Percentiles rank a stretch among this genome's conserved stretches.
Conservation (phyloP, 257 asterid genomes). For the Perilla frutescens region DNA sequence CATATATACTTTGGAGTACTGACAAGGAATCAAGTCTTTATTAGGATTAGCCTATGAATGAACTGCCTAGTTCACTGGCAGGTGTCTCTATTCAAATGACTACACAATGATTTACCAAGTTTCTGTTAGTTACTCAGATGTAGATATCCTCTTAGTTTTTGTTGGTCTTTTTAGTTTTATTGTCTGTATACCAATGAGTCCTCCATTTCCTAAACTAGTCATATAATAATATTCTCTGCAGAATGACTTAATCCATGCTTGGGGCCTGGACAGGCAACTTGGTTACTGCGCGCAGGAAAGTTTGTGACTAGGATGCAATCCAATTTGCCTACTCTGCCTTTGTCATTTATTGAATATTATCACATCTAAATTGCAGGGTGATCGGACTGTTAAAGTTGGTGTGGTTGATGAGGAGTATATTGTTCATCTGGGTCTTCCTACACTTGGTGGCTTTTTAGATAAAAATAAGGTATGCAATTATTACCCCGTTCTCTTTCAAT, state of each 20-base stretch:
- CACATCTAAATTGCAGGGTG: conserved; percentile 61
- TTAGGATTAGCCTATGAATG: not conserved
- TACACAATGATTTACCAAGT: not conserved
- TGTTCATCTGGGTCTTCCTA: conserved; percentile 86
- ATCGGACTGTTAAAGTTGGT: conserved; percentile 77
- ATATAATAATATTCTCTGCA: conserved; percentile 30
- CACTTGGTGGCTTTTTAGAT: conserved; percentile 70
- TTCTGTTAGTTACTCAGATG: not conserved
- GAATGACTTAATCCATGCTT: conserved; percentile 96
- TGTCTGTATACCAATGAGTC: not conserved
- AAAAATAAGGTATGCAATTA: conserved; percentile 50
- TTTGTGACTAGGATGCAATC: not conserved
- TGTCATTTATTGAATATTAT: conserved; percentile 17
- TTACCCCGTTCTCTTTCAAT: not conserved
- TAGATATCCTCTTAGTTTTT: not conserved
- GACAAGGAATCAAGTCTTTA: too few relatives aligned
- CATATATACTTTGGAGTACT: too few relatives aligned
- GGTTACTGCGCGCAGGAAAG: conserved; percentile 97
- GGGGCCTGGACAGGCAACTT: conserved; percentile 94
- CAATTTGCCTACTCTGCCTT: not conserved
- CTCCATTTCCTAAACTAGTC: conserved; percentile 20
- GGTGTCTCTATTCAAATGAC: not conserved
- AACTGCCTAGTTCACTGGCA: not conserved
- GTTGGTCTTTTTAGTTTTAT: not conserved
- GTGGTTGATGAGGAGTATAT: conserved; percentile 86